Conservation (phyloP, 495 filamentous ascomycete genomes). For the Amniculicola lignicola region DNA sequence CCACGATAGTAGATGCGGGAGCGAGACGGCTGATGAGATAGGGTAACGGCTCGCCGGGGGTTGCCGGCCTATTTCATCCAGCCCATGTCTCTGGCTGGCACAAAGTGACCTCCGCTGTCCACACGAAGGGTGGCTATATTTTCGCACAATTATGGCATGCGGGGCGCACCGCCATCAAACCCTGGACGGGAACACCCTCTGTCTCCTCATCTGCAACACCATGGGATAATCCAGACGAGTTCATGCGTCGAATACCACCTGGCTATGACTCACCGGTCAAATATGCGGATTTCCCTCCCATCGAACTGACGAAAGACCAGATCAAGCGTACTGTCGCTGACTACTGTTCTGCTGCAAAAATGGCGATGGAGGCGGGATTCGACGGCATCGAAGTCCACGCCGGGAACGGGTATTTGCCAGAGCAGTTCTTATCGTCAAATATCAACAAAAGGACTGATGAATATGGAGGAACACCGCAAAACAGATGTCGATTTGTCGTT, state of each 20-base stretch:
- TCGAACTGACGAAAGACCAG: constrained; percentile 47
- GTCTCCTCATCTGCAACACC: constrained; percentile 44
- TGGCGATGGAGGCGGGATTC: constrained; percentile 45
- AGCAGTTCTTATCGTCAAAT: constrained; percentile 40
- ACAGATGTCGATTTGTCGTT: constrained; percentile 37
- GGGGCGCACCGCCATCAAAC: constrained; percentile 50
- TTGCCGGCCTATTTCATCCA: constrained; percentile 50
- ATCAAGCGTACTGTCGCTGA: constrained; percentile 45
- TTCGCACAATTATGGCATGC: constrained; percentile 55
- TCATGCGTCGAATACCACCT: constrained; percentile 37
- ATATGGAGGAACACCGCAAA: constrained; percentile 39
- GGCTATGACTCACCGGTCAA: constrained; percentile 42
- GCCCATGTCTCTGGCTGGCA: constrained; percentile 52
- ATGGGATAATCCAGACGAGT: constrained; percentile 46
- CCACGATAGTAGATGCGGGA: constrained; percentile 32
- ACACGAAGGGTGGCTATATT: constrained; percentile 52
- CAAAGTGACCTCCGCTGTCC: constrained; percentile 52
- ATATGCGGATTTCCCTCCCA: constrained; percentile 48
- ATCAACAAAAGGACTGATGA: constrained; percentile 40
- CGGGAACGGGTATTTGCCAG: constrained; percentile 40
- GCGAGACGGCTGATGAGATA: constrained; percentile 44
- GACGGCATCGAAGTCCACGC: constrained; percentile 53
- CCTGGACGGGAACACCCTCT: constrained; percentile 43
- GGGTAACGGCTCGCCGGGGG: constrained; percentile 49
- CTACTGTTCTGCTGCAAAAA: constrained; percentile 41